phyloP scores from a whole-genome alignment of 2,329 filamentous ascomycete species.

The Pyrenochaeta sp. region DNA sequence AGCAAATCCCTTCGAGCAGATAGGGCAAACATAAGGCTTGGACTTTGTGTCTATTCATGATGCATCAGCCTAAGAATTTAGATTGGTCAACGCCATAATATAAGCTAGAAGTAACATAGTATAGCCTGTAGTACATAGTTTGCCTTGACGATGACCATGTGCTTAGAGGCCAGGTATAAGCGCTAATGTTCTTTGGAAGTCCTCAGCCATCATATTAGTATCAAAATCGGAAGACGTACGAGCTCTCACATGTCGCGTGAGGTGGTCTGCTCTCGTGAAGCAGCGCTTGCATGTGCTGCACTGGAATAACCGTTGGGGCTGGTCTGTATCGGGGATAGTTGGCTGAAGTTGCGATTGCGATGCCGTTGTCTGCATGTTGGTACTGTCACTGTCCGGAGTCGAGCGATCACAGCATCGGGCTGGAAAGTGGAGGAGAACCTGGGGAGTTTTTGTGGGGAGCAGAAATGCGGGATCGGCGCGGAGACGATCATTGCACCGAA shows the following conservation, averaged over 20 bases:
- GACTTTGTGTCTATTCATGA: constrained; percentile 48
- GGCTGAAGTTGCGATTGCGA: constrained; percentile 12
- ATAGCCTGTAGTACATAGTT: background rate
- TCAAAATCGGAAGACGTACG: constrained; percentile 41
- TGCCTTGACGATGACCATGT: background rate
- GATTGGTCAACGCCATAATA: background rate
- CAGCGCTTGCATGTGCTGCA: constrained; percentile 62
- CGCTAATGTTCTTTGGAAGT: background rate
- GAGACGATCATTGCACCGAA: constrained; percentile 10
- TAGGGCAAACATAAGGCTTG: constrained; percentile 56
- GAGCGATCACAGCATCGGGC: constrained; percentile 23
- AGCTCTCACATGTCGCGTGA: constrained; percentile 62
- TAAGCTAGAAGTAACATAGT: background rate
- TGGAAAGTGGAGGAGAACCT: constrained; percentile 35
- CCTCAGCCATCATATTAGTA: background rate
- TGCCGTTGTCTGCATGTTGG: constrained; percentile 28
- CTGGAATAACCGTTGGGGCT: constrained; percentile 51
- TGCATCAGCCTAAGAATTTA: constrained; percentile 14
- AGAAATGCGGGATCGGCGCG: constrained; percentile 6
- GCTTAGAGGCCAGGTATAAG: background rate
- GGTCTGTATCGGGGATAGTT: constrained; percentile 27
- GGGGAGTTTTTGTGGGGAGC: constrained; percentile 21
- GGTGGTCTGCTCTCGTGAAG: constrained; percentile 62
- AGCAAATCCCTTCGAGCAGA: constrained; percentile 58
- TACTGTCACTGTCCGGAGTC: constrained; percentile 10